Conservation (phyloP, 805 yeast species). For the Monosporozyma aquatica region DNA sequence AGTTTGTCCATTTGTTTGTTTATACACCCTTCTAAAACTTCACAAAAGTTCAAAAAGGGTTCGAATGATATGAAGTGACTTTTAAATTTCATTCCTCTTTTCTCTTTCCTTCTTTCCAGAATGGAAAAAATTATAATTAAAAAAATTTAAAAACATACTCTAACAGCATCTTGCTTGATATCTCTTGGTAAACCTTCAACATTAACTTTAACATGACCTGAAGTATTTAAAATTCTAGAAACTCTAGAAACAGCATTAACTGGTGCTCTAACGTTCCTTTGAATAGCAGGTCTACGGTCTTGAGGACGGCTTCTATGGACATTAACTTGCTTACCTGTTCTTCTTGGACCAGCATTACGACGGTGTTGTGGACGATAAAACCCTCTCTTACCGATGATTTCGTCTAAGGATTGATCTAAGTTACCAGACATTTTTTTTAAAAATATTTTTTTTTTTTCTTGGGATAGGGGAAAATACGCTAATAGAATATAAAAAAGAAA, state of each 20-base stretch:
- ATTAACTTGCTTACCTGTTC: slow-evolving; percentile 28
- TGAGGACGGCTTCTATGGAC: slow-evolving; percentile 20
- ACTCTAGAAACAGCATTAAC: slow-evolving; percentile 30
- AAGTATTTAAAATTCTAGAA: slow-evolving; percentile 30
- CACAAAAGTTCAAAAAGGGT: background rate
- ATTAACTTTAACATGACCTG: slow-evolving; percentile 70
- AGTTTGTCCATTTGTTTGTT: background rate
- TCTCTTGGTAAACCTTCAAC: slow-evolving; percentile 82
- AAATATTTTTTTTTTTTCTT: background rate
- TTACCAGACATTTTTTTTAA: slow-evolving; percentile 53
- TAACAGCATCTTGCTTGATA: slow-evolving; percentile 72
- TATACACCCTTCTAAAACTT: background rate
- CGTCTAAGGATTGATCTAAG: slow-evolving; percentile 91
- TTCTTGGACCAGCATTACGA: slow-evolving; percentile 29
- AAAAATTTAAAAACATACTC: slow-evolving; percentile 50
- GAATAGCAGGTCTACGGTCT: slow-evolving; percentile 13
- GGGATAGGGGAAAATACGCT: background rate
- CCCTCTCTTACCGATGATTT: slow-evolving; percentile 66
- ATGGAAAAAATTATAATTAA: too few relatives aligned
- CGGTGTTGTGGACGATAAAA: slow-evolving; percentile 23
- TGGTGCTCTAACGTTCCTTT: slow-evolving; percentile 22
- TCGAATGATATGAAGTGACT: too few relatives aligned
- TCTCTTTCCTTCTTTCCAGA: background rate
- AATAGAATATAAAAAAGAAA: background rate
- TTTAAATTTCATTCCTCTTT: background rate